Base-by-base conservation (phyloP, 306 rosid species). In the Rubus parviflorus region DNA sequence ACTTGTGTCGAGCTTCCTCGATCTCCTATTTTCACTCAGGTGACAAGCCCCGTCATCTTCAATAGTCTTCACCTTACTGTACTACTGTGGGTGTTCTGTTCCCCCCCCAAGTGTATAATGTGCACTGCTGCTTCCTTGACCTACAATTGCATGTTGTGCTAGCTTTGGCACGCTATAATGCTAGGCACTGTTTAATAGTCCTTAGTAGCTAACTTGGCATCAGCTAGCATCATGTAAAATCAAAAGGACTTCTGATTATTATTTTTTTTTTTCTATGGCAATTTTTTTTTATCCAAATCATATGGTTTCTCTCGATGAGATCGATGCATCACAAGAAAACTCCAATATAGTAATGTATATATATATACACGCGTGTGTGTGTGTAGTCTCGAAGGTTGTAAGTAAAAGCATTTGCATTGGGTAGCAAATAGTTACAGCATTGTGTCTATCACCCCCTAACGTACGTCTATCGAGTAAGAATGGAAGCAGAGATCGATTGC, bases 21-120 rank as follows among this genome's bases (percentile, higher is more conserved):
- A 35, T 23, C 40, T 81, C 60, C 60, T 75, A 46, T n/a, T 81
- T 71, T 77, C 73, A 38, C 41, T 56, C 73, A 67, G 82, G 84
- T 77, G 80, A 72, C 82, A 74, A 69, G 51, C 75, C 74, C 54
- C 75, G 5, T 49, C 22, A 67, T 57, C 53, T 54, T 13, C 57
- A 68, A 53, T 20, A 20, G 70, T 74, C n/a, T 25, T 60, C 16
- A 23, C 57, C 69, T 8, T 23, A 35, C 9, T 8, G 62, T 12
- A 37, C 5, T 37, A 63, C 22, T 63, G 68, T 37, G 5, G 68
- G 20, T 63, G 16, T 35, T 63, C 12, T 37, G 35, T 63, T 63
- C 20, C 68, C 23, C 68, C 20, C 68, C 23, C 68, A 38, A 63
- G 13, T 37, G 46, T n/a, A 25, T 61, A 14, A 61, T 25, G 66